Percentiles rank a stretch among this genome's conserved stretches.
These are phyloP conservation scores for Trichoderma reesei DNA, from an alignment of 495 filamentous ascomycete genomes.

Conservation along the genomic window DNA sequence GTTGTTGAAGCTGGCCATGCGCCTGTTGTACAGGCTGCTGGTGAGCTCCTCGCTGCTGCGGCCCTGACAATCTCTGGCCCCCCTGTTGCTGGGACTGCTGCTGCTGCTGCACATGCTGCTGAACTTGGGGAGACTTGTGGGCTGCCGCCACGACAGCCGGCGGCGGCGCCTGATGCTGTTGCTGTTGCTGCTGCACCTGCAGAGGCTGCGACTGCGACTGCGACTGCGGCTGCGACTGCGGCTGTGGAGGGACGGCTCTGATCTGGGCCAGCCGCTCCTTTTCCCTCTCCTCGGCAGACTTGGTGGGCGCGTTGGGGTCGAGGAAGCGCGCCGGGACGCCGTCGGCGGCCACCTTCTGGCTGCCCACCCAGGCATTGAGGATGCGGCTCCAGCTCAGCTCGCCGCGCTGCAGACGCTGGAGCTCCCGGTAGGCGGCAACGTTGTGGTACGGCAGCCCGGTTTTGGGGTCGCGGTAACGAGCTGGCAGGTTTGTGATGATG, in stretches of 20 bases:
- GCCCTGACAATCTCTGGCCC: not conserved
- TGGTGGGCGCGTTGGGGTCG: slow-evolving; percentile 11
- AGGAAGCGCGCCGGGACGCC: slow-evolving; percentile 64
- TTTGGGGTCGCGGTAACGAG: slow-evolving; percentile 64
- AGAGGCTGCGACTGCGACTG: not conserved
- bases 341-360: slow-evolving; percentile 44
- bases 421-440: slow-evolving; percentile 62
- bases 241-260: not conserved
- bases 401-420: slow-evolving; percentile 52
- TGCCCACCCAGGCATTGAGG: slow-evolving; percentile 66
- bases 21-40: not conserved
- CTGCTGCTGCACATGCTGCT: not conserved
- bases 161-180: slow-evolving; percentile 1
- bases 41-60: not conserved
- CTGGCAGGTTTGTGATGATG: slow-evolving; percentile 69
- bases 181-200: not conserved
- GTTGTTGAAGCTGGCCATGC: not conserved
- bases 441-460: slow-evolving; percentile 71
- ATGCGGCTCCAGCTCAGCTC: slow-evolving; percentile 68
- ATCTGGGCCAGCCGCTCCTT: slow-evolving; percentile 5
- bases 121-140: not conserved
- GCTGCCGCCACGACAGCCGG: not conserved
- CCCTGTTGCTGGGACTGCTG: not conserved
- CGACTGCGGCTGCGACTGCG: too few relatives aligned
- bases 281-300: not conserved